Evolutionary conservation across 164 flowering plant genomes (phyloP), one percentile per base, ranked within the genome.

Genomic region (Vitis labrusca): DNA sequence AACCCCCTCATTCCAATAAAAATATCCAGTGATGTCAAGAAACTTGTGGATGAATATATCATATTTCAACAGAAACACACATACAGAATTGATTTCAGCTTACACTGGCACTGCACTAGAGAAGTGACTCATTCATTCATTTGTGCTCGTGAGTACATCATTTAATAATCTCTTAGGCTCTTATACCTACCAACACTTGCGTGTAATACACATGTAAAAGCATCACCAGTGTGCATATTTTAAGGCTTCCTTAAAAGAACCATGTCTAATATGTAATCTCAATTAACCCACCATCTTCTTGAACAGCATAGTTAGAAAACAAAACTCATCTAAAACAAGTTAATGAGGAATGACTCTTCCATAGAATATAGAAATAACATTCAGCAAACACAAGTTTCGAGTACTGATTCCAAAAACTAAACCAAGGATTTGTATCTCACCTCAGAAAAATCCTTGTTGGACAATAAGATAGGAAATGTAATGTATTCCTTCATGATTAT

Each of bases 401-500:
- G 1, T 11, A 55, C n/a, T 13, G 27, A 17, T 50, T 61, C 23
- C 29, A 32, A 16, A 30, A 56, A 13, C 8, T 19, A 27, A 68
- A 63, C 13, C 8, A 68, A 16, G 15, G 8, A 53, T 8, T 57
- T 52, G 17, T 62, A 52, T 57, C 83, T 70, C 67, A 90, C 98
- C 93, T 85, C 80, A 51, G 81, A 37, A 60, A 85, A 79, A 30
- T 63, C 75, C 73, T 81, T 79, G 75, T 75, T 71, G 16, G 92
- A 81, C 74, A 88, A 65, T 61, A 91, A 74, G 56, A 93, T 71
- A 56, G 98, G 98, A 74, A 90, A 91, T 47, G 86, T 83, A 60
- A 93, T 78, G 56, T 81, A 85, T 57, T 91, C 91, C 61, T 81
- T 79, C 83, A 85, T 80, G 60, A 86, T 71, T 58, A 82, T 74